Base-by-base conservation (phyloP, 768 basidiomycete genomes). In the Thelephora ganbajun region DNA sequence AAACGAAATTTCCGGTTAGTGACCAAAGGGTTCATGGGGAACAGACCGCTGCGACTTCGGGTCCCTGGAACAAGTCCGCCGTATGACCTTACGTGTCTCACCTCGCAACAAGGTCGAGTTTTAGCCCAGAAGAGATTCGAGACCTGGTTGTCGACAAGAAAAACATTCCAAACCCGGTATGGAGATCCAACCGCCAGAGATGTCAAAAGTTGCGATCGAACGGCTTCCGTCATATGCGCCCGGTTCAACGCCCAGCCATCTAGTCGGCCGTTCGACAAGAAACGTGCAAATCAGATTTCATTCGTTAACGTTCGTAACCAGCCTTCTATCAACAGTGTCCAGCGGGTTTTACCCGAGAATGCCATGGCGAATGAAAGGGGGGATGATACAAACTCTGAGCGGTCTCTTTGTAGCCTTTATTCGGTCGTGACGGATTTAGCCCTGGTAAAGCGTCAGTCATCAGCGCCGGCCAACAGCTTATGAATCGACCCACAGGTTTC, bases 401-500 rank as follows among this genome's bases (percentile, higher is more conserved):
- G 63, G 80, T 79, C 51, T 76, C 80, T 13, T 79, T 20, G 77
- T 75, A 20, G 18, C 45, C 34, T 44, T 51, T 51, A 51, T 33
- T 51, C 46, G 46, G 50, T 51, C 16, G 50, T 51, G 39, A 51
- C 50, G 12, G 50, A 51, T 42, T 51, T 51, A 19, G 50, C 50
- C 26, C 50, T 51, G 35, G 3, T 11, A 33, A 22, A 33, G 20
- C n/a, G 49, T 50, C 35, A 50, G 49, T 16, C 22, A 33, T 3
- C 14, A 43, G 45, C 18, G 23, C n/a, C 14, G 23, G 20, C 33
- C 47, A 23, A 16, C 39, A 48, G n/a, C 18, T 22, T 23, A 23
- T n/a, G 35, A 18, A 16, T n/a, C n/a, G 6, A 74, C 86, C 57
- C 60, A 88, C 83, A 97, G 69, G 72, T 97, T 97, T 60, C 94